Base-by-base conservation (phyloP, 73 alveolate species). In the Symbiodinium pilosum region DNA sequence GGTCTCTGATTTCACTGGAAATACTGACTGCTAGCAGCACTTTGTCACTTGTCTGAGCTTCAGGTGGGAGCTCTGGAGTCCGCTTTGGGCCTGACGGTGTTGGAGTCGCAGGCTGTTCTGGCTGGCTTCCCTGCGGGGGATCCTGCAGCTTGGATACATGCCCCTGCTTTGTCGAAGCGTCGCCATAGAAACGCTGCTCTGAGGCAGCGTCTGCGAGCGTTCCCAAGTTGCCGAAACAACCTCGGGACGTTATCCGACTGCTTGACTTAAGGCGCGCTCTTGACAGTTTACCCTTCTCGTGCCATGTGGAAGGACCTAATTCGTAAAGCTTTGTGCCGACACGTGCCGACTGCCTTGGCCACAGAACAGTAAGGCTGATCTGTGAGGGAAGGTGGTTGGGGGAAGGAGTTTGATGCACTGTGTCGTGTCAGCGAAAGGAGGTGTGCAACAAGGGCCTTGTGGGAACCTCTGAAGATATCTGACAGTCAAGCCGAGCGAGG, bases 61-160 rank as follows among this genome's bases (percentile, higher is more conserved):
- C 41, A 84, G 97, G 97, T 91, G 20, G 97, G 97, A 18, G 97
- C 97, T 21, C 32, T 91, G 77, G 97, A 91, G 84, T 91, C 97
- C 18, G 97, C 97, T 41, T 28, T 91, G 40, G 97, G 97, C 97
- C 39, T 91, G 56, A 91, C 73, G 0, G 5, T 91, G 88, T 43
- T 91, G 88, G 88, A 91, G 39, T 20, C 81, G 8, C 81, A 91
- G 84, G 97, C 97, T 8, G 77, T 68, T 16, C 32, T 39, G 5
- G 97, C 97, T 2, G 97, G 97, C 73, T 91, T 68, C 77, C 88
- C 97, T 24, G 43, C 81, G 51, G 73, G 39, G 6, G 81, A 39
- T 6, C 81, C 77, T 52, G 92, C 44, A 43, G 71, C 40, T 54
- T n/a, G 42, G 28, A 11, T 16, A 69, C 84, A 11, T 30, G n/a